Conservation (phyloP, 306 rosid species). For the Cyclanthera cordifolia region DNA sequence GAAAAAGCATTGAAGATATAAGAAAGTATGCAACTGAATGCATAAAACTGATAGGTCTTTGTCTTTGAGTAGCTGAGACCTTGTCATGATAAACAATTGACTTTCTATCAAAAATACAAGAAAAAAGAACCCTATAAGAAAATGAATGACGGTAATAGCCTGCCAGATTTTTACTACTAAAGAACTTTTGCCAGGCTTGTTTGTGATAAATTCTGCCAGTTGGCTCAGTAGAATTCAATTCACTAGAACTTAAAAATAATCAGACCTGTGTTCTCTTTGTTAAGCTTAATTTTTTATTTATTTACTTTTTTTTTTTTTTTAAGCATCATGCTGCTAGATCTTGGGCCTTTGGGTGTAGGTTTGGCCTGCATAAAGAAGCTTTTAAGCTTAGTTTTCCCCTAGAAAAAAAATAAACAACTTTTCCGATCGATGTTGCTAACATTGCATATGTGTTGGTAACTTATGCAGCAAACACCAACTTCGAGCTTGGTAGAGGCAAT, state of each 20-base stretch:
- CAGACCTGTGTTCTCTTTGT: not conserved
- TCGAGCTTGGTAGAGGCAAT: conserved; percentile 91
- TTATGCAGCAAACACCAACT: conserved; percentile 71
- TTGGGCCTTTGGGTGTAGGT: not conserved
- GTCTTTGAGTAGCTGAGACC: not conserved
- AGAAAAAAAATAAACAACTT: not conserved
- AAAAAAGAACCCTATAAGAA: not conserved
- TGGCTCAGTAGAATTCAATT: not conserved
- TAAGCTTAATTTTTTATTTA: not conserved
- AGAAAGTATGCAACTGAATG: not conserved
- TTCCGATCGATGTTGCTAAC: not conserved
- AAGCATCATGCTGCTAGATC: not conserved
- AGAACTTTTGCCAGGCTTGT: not conserved
- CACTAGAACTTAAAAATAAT: not conserved
- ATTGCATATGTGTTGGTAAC: conserved; percentile 2
- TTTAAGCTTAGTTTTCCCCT: not conserved
- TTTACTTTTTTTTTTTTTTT: too few relatives aligned
- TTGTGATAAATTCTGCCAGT: not conserved
- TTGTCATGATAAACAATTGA: not conserved
- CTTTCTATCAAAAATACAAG: not conserved
- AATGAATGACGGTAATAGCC: not conserved
- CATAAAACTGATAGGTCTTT: not conserved
- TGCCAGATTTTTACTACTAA: not conserved
- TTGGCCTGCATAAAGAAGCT: not conserved
- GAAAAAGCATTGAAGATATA: not conserved